Evolutionary conservation across 257 asterid species (phyloP).

Genomic region (Fraxinus anomala): DNA sequence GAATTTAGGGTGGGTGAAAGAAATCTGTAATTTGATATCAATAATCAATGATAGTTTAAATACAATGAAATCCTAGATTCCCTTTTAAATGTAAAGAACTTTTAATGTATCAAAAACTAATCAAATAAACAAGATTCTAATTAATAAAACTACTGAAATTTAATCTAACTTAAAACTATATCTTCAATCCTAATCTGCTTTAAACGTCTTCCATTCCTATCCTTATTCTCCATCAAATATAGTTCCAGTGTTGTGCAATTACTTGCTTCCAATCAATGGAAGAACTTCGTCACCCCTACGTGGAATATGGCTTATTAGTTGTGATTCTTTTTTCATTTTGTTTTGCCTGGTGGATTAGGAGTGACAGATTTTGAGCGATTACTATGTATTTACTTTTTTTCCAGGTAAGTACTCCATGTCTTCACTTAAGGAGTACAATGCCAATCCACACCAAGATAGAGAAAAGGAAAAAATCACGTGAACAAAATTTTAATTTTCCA

Average conservation of each 20-base stretch:
- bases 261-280: background rate
- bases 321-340: background rate
- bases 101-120: background rate
- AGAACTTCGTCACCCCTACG: background rate
- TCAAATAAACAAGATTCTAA: background rate
- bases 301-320: background rate
- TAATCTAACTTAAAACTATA: background rate
- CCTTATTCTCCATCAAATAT: background rate
- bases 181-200: background rate
- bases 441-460: background rate
- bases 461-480: background rate
- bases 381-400: background rate
- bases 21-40: background rate
- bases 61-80: background rate
- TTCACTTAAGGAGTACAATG: background rate
- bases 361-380: background rate
- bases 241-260: background rate
- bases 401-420: background rate
- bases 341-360: background rate
- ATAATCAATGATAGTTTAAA: background rate
- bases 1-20: background rate
- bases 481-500: background rate
- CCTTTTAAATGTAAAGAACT: background rate
- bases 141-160: background rate
- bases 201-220: background rate